Conservation (phyloP, 163 green algal species). For the Scenedesmus sp. region DNA sequence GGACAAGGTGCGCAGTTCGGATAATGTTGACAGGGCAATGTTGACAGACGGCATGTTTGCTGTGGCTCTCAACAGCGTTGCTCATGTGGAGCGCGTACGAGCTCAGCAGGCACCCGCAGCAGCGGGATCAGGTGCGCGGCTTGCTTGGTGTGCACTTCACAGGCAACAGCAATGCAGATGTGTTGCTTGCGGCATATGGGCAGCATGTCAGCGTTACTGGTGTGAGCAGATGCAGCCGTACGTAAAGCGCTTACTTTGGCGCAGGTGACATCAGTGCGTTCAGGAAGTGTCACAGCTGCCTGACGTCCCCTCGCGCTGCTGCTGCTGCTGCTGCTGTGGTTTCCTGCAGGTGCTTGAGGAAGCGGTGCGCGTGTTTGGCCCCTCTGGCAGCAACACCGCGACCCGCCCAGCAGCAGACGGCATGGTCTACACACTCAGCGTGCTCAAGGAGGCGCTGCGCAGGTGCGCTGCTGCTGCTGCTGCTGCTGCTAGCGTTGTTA, state of each 20-base stretch:
- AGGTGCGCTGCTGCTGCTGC: background rate
- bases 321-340: background rate
- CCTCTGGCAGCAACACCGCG: slow-evolving; percentile 32
- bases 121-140: background rate
- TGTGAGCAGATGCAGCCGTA: no score
- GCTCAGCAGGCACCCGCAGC: background rate
- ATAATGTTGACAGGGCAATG: no score
- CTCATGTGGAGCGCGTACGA: background rate
- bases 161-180: no score
- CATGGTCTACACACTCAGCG: slow-evolving; percentile 85
- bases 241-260: no score
- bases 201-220: no score
- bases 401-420: slow-evolving; percentile 71
- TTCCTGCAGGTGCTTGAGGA: slow-evolving; percentile 75
- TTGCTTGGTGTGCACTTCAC: no score
- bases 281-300: no score
- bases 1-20: slow-evolving; percentile 60
- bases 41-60: background rate
- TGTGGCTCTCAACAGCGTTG: background rate
- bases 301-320: no score
- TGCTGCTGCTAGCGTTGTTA: background rate
- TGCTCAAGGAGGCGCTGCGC: slow-evolving; percentile 86
- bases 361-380: slow-evolving; percentile 71
- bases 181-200: no score
- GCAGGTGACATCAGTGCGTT: no score